These are phyloP conservation scores for Astrephomene gubernaculifera DNA, from an alignment of 139 green algal genomes.

Conservation along the genomic window DNA sequence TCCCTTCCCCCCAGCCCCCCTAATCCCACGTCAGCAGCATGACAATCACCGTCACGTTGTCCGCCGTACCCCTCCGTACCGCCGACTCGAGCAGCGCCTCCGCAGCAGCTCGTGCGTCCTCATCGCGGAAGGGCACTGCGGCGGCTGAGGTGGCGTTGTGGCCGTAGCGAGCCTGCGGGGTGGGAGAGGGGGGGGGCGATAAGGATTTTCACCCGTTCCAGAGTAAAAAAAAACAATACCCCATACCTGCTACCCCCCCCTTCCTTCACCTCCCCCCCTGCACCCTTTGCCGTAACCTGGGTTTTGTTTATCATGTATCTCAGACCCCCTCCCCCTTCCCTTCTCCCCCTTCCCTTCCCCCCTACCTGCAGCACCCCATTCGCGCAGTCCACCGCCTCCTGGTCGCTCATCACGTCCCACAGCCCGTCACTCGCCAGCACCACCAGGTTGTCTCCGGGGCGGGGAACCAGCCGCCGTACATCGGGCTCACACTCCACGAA, in stretches of 20 bases:
- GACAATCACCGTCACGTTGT: conserved; percentile 60
- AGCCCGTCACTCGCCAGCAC: conserved; percentile 50
- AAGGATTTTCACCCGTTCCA: no score
- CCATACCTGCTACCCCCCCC: no score
- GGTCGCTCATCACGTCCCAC: conserved; percentile 73
- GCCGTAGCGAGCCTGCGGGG: neutral
- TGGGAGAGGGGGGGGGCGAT: no score
- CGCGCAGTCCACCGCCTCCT: conserved; percentile 63
- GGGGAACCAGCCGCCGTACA: conserved; percentile 48
- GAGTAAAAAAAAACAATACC: no score
- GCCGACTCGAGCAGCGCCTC: conserved; percentile 44
- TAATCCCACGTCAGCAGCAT: conserved; percentile 56
- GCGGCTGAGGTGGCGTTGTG: neutral
- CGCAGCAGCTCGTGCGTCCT: conserved; percentile 45
- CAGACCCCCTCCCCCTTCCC: neutral
- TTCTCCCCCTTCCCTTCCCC: neutral
- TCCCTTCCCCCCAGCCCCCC: no score
- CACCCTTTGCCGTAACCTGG: no score
- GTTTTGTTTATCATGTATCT: no score
- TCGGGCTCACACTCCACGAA: conserved; percentile 72
- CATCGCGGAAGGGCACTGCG: conserved; percentile 32
- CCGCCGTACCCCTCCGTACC: conserved; percentile 48
- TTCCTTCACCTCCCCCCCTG: no score
- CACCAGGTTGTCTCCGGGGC: conserved; percentile 40
- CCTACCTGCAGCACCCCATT: conserved; percentile 42